Conservation (phyloP, 2,329 filamentous ascomycete species). For the Apiospora pterosperma region DNA sequence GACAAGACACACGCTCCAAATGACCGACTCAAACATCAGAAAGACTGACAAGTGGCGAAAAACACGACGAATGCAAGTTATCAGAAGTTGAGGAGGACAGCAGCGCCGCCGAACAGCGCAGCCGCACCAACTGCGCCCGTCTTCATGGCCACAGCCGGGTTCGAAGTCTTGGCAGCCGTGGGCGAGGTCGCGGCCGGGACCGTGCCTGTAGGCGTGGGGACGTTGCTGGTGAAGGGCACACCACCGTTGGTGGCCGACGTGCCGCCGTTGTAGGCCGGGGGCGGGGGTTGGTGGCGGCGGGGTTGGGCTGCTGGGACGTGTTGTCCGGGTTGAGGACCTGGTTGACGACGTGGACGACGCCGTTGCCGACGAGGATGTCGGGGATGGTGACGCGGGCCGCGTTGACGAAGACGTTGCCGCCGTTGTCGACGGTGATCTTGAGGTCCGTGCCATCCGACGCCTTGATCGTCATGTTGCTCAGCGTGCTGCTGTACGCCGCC, state of each 20-base stretch:
- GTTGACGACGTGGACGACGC: conserved; percentile 57
- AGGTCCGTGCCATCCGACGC: conserved; percentile 46
- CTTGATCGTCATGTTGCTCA: conserved; percentile 24
- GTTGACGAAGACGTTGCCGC: conserved; percentile 44
- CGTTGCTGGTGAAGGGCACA: conserved; percentile 53
- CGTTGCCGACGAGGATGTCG: conserved; percentile 50
- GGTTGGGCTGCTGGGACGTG: conserved; percentile 37
- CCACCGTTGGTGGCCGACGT: conserved; percentile 37
- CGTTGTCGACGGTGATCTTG: conserved; percentile 35
- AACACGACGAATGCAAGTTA: background rate
- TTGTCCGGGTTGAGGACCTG: conserved; percentile 56
- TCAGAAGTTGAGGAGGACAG: conserved; percentile 15
- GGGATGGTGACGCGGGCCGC: conserved; percentile 44
- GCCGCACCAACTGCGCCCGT: conserved; percentile 36
- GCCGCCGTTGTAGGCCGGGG: conserved; percentile 51
- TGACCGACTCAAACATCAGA: background rate
- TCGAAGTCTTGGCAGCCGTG: conserved; percentile 30
- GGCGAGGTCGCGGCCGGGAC: conserved; percentile 29
- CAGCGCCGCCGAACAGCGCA: conserved; percentile 23
- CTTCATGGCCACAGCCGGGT: conserved; percentile 24
- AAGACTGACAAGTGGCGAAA: background rate
- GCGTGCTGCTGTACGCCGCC: conserved; percentile 47
- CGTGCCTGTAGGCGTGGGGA: conserved; percentile 40
- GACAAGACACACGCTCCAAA: background rate
- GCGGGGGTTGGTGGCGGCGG: conserved; percentile 39